A percentile compares a stretch with the other conserved stretches of the same genome.
Evolutionary conservation across 129 eudicot species (phyloP).

Genomic region (Daucus carota): DH1_v3.0 NC_030382.2:12674001-12674500

Average conservation of each 20-base stretch:
- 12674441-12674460: too few relatives aligned
- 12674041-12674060: background rate
- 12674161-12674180: background rate
- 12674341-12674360: background rate
- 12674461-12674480: too few relatives aligned
- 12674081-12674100: background rate
- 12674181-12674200: constrained; percentile 3
- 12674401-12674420: too few relatives aligned
- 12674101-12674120: background rate
- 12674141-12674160: background rate
- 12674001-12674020: background rate
- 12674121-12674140: constrained; percentile 1
- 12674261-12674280: constrained; percentile 7
- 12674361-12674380: background rate
- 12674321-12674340: constrained; percentile 4
- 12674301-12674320: constrained; percentile 4
- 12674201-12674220: background rate
- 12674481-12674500: too few relatives aligned
- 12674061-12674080: constrained; percentile 4
- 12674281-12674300: background rate
- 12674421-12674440: too few relatives aligned
- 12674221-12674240: background rate
- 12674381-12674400: background rate
- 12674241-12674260: constrained; percentile 4
- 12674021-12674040: background rate